Base-by-base conservation (phyloP, 306 rosid genomes). In the Vigna reflexopilosa region DNA sequence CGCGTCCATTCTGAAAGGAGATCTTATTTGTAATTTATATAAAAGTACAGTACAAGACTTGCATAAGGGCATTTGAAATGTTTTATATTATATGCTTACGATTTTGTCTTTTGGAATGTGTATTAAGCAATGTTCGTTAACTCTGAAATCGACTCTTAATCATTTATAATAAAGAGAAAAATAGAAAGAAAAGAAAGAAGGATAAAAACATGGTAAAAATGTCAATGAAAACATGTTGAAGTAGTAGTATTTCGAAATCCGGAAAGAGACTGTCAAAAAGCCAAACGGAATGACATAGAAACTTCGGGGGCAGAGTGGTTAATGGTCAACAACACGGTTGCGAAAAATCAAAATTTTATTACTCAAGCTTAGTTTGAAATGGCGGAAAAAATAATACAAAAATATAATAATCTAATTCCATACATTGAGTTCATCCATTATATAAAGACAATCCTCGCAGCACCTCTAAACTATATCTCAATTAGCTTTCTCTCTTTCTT, bases 341-440 rank as follows among this genome's bases (percentile, higher is more conserved):
- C 1, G 42, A 13, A 38, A 17, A 3, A 19, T 32, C 6, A 56
- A 32, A 67, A 16, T 22, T 7, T 10, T 16, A 65, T 34, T 20
- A 34, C 36, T 22, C 61, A 50, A 36, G 36, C 82, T 56, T 56
- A 16, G 65, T 82, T 77, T 83, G 83, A 83, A 77, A 8, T 19
- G 14, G n/a, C 54, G 0, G 1, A 67, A 11, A 1, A 12, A 48
- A 42, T 30, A 2, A 68, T 58, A 17, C 28, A 15, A n/a, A 20
- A 9, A 34, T 1, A 70, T 11, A 45, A 45, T 45, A 38, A 58
- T 15, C 13, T 1, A 16, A 47, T 72, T 62, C 61, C 47, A 26
- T 67, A 72, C 28, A 26, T 26, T 26, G 28, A 5, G 0, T 10
- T n/a, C 17, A n/a, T 6, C 8, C 68, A 7, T 26, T 54, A 82